Evolutionary conservation across 2,329 filamentous ascomycete genomes (phyloP), one percentile per base, ranked within the genome.

Genomic region (Colletotrichum graminicola): DNA sequence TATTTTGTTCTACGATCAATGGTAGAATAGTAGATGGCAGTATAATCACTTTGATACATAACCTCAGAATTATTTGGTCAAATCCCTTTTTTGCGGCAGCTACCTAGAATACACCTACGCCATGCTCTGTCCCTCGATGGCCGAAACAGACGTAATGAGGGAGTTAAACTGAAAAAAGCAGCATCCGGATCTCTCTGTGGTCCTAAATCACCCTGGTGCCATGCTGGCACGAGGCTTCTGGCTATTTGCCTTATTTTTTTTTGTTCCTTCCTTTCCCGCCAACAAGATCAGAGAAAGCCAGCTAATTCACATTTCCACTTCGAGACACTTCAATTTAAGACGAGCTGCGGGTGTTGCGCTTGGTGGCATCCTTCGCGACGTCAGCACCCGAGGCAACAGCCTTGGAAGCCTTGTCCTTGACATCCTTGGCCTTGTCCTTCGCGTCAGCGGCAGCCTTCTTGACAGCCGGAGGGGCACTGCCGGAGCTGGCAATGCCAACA

Each of bases 361-460:
- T 91, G 78, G 82, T 89, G 39, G 83, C 86, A 87, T 95, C 93
- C 87, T 96, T 95, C 75, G 91, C 90, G 69, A 93, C 90, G 73
- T 94, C 93, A 66, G 91, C 89, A 66, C 89, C 89, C 61, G 88
- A 86, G 51, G 89, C 78, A 23, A 86, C 84, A 63, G 89, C 87
- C 80, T 90, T 86, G 26, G 85, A 83, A 70, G 84, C 87, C 90
- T 97, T 94, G 75, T 89, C 92, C 84, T 93, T 94, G 77, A 91
- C 92, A 56, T 93, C 91, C 77, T 90, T 90, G 62, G 89, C 90
- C 87, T 95, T 92, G 77, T 89, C 90, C 88, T 94, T 89, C 70
- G 81, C 85, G 73, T 89, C 86, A 36, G 79, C 81, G 21, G 90
- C 93, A 63, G 89, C 87, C 83, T 93, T 91, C 91, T 97, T 94